These are phyloP conservation scores for Aspergillus pseudotamarii DNA, from an alignment of 2,329 filamentous ascomycete species.

Conservation along the genomic window DNA sequence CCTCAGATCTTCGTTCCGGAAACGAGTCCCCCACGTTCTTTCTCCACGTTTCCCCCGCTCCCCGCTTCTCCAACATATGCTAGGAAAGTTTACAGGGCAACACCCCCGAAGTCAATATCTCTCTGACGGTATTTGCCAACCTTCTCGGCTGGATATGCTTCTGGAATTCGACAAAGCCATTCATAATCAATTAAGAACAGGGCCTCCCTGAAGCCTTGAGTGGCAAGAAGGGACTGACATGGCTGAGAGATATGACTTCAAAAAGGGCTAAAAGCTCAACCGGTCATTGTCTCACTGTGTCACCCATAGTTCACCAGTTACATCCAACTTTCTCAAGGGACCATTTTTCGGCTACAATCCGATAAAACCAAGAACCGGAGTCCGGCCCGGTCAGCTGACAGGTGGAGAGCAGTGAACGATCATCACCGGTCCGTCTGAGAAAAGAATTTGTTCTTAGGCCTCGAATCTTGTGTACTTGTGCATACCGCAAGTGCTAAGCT, in stretches of 20 bases:
- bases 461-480: neutral
- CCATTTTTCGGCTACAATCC: neutral
- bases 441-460: neutral
- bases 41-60: slow-evolving; percentile 4
- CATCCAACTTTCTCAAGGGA: neutral
- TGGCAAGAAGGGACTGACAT: neutral
- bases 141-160: neutral
- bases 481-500: neutral
- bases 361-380: neutral
- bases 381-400: neutral
- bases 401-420: neutral
- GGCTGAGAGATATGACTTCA: neutral
- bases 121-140: neutral
- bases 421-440: neutral
- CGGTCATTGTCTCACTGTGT: neutral
- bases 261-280: neutral
- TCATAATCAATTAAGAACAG: neutral
- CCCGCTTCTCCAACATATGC: slow-evolving; percentile 1
- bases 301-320: neutral
- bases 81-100: neutral
- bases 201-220: neutral
- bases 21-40: neutral
- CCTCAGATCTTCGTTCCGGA: neutral
- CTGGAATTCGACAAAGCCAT: neutral
- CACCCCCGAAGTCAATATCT: neutral